A percentile compares a stretch with the other conserved stretches of the same genome.
Conservation (phyloP, 148 eudicot genomes). For the Linanthus parryae region DNA sequence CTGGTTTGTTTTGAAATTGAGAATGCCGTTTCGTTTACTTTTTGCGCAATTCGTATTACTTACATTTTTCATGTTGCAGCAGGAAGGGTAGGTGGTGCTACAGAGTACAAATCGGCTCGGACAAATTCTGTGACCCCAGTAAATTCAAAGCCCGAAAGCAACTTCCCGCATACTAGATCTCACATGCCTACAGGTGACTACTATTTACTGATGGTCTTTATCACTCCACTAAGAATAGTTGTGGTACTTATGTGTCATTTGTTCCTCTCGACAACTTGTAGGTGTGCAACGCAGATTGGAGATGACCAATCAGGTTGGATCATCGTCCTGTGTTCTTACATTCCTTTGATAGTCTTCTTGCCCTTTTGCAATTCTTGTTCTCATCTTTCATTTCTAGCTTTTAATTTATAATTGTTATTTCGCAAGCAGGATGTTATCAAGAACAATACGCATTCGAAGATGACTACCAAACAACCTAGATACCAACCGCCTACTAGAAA, state of each 20-base stretch:
- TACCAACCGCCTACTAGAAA: too few relatives aligned
- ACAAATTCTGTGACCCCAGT: slow-evolving; percentile 37
- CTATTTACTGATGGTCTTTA: too few relatives aligned
- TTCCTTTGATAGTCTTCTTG: too few relatives aligned
- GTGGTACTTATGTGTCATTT: neutral
- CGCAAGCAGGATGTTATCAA: too few relatives aligned
- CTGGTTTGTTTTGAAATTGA: slow-evolving; percentile 22
- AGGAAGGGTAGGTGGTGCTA: slow-evolving; percentile 25
- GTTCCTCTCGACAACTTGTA: neutral
- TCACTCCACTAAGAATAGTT: neutral
- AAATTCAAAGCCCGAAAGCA: slow-evolving; percentile 30
- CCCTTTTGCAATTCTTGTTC: too few relatives aligned
- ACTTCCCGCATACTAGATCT: slow-evolving; percentile 22
- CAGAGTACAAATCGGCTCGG: slow-evolving; percentile 52
- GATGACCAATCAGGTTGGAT: neutral
- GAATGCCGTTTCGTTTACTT: neutral
- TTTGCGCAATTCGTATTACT: neutral
- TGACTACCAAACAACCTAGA: too few relatives aligned
- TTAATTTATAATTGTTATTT: too few relatives aligned
- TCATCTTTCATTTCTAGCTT: too few relatives aligned
- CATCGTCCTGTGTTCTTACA: neutral
- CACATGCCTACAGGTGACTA: neutral
- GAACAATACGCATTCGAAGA: too few relatives aligned
- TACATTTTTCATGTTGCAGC: slow-evolving; percentile 14
- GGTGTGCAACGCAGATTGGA: too few relatives aligned